A percentile compares a stretch with the other conserved stretches of the same genome.
Evolutionary conservation across 176 grass and related monocot genomes (phyloP).

Genomic region (Carex scoparia): DNA sequence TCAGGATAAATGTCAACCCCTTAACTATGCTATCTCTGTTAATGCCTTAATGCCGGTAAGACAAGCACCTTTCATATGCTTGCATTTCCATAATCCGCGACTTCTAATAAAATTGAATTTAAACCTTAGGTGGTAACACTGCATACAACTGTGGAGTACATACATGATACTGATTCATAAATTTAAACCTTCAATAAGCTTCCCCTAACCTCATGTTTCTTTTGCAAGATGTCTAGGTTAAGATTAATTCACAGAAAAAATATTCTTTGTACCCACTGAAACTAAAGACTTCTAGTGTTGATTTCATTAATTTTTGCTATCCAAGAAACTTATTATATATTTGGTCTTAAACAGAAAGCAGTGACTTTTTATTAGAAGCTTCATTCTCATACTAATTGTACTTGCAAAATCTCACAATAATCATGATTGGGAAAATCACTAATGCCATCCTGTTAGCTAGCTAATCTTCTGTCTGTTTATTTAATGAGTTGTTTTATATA

Average conservation of each 20-base stretch:
- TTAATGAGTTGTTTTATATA: neutral
- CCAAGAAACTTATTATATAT: neutral
- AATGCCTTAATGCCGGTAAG: constrained; percentile 74
- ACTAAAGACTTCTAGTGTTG: neutral
- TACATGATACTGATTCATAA: neutral
- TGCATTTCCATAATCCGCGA: neutral
- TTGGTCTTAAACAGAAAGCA: neutral
- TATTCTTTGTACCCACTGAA: neutral
- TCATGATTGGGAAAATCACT: neutral
- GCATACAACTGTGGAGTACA: neutral
- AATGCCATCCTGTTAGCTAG: neutral
- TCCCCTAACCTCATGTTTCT: neutral
- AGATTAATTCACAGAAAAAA: neutral
- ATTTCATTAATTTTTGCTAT: neutral
- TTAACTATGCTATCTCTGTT: constrained; percentile 49
- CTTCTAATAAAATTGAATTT: neutral
- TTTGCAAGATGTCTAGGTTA: neutral
- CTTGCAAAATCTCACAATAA: neutral
- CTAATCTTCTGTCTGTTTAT: neutral
- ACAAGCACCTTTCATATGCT: neutral
- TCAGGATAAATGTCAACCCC: constrained; percentile 71
- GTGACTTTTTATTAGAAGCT: neutral
- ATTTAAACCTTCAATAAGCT: neutral
- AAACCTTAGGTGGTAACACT: neutral
- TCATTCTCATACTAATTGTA: neutral